A percentile compares a stretch with the other conserved stretches of the same genome.
phyloP scores from a whole-genome alignment of 768 basidiomycete species.

The Suillus clintonianus region DNA sequence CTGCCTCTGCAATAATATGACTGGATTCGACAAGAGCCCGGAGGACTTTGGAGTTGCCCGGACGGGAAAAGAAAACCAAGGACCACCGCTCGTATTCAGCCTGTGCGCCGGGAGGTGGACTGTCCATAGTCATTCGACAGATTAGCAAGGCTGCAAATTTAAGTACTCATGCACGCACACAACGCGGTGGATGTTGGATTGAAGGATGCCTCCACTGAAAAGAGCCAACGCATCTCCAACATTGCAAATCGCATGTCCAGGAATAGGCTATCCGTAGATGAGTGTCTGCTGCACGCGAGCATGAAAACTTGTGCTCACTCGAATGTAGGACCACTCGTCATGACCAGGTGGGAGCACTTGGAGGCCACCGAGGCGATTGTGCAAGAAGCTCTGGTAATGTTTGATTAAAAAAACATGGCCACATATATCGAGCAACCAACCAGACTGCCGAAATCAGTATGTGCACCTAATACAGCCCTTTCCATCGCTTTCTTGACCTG shows the following conservation, averaged over 20 bases:
- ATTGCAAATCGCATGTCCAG: slow-evolving; percentile 61
- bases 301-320: slow-evolving; percentile 35
- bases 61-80: slow-evolving; percentile 67
- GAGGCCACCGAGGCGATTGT: slow-evolving; percentile 69
- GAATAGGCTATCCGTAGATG: slow-evolving; percentile 41
- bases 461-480: slow-evolving; percentile 51
- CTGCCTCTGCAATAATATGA: slow-evolving; percentile 46
- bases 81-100: slow-evolving; percentile 59
- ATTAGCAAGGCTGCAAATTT: neutral
- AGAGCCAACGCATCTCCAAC: slow-evolving; percentile 62
- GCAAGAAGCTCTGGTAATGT: slow-evolving; percentile 55
- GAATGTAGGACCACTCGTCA: slow-evolving; percentile 68
- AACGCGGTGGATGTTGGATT: slow-evolving; percentile 66
- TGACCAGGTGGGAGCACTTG: slow-evolving; percentile 66
- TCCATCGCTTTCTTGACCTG: slow-evolving; percentile 26
- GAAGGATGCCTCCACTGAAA: slow-evolving; percentile 64
- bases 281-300: neutral
- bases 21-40: slow-evolving; percentile 55
- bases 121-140: neutral
- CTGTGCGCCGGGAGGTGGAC: slow-evolving; percentile 60
- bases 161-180: slow-evolving; percentile 22
- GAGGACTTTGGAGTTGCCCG: slow-evolving; percentile 52
- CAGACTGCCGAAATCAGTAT: slow-evolving; percentile 72
- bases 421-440: slow-evolving; percentile 34
- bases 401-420: no score